Conservation (phyloP, 495 filamentous ascomycete species). For the Xylaria venustula region DNA sequence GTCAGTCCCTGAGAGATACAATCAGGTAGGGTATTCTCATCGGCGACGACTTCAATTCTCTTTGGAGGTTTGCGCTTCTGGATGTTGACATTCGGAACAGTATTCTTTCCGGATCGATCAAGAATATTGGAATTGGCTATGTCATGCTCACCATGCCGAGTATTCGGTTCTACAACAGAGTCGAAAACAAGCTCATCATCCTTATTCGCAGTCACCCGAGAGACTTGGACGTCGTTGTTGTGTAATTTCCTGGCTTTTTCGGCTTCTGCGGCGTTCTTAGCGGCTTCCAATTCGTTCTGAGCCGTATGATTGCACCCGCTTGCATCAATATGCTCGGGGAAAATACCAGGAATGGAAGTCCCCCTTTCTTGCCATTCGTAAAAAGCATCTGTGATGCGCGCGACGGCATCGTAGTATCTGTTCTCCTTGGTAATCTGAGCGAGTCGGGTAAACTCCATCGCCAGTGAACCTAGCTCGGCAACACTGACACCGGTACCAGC, state of each 20-base stretch:
- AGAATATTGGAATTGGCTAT: slow-evolving; percentile 8
- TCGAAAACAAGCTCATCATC: background rate
- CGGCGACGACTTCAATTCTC: slow-evolving; percentile 13
- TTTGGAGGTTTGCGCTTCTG: slow-evolving; percentile 14
- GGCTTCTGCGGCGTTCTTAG: slow-evolving; percentile 15
- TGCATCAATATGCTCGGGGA: slow-evolving; percentile 79
- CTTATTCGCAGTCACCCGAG: background rate
- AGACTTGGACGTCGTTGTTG: background rate
- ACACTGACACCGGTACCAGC: slow-evolving; percentile 63
- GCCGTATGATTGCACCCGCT: slow-evolving; percentile 53
- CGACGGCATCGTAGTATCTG: slow-evolving; percentile 93
- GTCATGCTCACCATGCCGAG: background rate
- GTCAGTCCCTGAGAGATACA: slow-evolving; percentile 56
- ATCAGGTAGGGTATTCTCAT: slow-evolving; percentile 8
- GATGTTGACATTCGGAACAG: slow-evolving; percentile 18
- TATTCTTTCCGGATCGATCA: slow-evolving; percentile 20
- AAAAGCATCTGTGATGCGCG: slow-evolving; percentile 84
- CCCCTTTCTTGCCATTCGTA: slow-evolving; percentile 69
- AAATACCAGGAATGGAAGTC: slow-evolving; percentile 79
- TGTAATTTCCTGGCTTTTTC: slow-evolving; percentile 24
- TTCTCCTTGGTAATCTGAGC: slow-evolving; percentile 84
- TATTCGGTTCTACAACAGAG: background rate
- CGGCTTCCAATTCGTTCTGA: slow-evolving; percentile 18
- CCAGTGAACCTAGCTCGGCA: slow-evolving; percentile 86
- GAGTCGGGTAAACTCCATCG: slow-evolving; percentile 92